Evolutionary conservation across 2,329 filamentous ascomycete species (phyloP).

Genomic region (Talaromyces atroroseus): DNA sequence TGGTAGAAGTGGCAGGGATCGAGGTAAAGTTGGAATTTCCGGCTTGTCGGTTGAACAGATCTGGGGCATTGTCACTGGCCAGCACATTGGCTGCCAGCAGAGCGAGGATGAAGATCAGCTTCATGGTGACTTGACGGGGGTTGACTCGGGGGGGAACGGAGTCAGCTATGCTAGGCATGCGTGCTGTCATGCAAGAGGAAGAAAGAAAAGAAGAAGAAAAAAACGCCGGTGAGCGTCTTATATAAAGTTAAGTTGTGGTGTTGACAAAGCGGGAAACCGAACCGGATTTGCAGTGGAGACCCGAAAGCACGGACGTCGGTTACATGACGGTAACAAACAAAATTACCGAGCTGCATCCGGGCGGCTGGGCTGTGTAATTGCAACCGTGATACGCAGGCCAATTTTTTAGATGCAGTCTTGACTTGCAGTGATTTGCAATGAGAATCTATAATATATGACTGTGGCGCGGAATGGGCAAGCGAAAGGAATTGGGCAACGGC

Average conservation of each 20-base stretch:
- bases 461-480: background rate
- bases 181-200: background rate
- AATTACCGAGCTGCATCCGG: background rate
- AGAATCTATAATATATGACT: background rate
- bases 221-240: background rate
- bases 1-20: background rate
- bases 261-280: background rate
- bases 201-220: background rate
- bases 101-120: conserved; percentile 9
- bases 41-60: conserved; percentile 7
- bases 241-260: background rate
- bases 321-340: background rate
- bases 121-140: conserved; percentile 2
- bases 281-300: conserved; percentile 9
- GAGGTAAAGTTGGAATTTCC: conserved; percentile 6
- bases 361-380: background rate
- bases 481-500: background rate
- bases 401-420: background rate
- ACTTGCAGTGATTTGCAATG: background rate
- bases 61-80: background rate
- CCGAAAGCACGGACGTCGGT: background rate
- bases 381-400: background rate
- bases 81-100: conserved; percentile 8
- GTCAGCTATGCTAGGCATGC: background rate
- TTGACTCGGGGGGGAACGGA: background rate